phyloP scores from a whole-genome alignment of 805 yeast genomes.

The Isabelozyma heimii region DNA sequence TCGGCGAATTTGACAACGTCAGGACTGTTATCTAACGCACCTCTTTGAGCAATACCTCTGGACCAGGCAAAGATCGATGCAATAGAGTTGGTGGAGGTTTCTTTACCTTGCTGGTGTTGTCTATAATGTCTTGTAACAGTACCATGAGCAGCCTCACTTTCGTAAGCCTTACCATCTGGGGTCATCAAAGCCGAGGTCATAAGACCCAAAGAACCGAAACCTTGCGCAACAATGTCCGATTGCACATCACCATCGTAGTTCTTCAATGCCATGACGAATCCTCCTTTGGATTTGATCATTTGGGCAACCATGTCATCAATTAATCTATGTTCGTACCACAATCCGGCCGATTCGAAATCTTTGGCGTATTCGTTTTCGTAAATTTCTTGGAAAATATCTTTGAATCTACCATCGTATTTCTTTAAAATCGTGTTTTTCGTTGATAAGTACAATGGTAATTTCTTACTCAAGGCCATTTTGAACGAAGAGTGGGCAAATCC shows the following conservation, averaged over 20 bases:
- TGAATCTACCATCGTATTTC: constrained; percentile 79
- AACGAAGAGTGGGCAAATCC: constrained; percentile 82
- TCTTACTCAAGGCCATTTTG: constrained; percentile 65
- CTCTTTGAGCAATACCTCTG: constrained; percentile 81
- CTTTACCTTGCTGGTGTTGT: constrained; percentile 77
- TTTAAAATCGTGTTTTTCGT: constrained; percentile 81
- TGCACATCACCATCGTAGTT: constrained; percentile 87
- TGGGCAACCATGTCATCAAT: constrained; percentile 90
- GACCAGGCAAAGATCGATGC: constrained; percentile 87
- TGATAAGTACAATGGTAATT: constrained; percentile 63
- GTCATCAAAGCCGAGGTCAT: constrained; percentile 83
- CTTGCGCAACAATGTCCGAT: constrained; percentile 83
- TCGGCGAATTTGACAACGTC: constrained; percentile 68
- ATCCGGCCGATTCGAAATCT: constrained; percentile 57
- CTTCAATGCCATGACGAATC: constrained; percentile 76
- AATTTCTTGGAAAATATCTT: constrained; percentile 71
- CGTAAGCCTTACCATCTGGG: constrained; percentile 84
- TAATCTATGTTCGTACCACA: constrained; percentile 76
- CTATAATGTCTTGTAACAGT: constrained; percentile 85
- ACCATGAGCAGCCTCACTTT: constrained; percentile 85
- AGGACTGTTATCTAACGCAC: constrained; percentile 68
- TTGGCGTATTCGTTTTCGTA: constrained; percentile 57
- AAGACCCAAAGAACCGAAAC: constrained; percentile 79
- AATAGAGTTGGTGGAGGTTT: constrained; percentile 81
- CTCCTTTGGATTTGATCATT: constrained; percentile 83